These are phyloP conservation scores for Hypoxylon subgilvum DNA, from an alignment of 495 filamentous ascomycete genomes.

Conservation along the genomic window DNA sequence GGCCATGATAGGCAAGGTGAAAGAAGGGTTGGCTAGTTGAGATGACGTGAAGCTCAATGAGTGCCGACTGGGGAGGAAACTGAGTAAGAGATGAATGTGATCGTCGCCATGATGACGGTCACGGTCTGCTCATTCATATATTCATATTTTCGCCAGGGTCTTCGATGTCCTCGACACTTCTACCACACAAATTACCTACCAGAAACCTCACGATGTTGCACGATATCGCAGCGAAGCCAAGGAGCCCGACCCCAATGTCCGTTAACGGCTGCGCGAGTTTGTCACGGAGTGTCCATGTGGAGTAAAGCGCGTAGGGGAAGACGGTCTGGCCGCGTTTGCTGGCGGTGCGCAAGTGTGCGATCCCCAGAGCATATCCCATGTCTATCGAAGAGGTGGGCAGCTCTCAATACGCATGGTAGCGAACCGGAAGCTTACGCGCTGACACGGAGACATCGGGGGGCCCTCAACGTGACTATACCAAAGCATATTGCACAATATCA, in stretches of 20 bases:
- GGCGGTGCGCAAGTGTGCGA: conserved; percentile 27
- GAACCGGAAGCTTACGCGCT: conserved; percentile 39
- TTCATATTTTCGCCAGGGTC: conserved; percentile 21
- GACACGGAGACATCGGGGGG: conserved; percentile 22
- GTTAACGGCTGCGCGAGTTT: conserved; percentile 39
- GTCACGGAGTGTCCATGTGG: conserved; percentile 41
- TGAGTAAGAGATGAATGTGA: conserved; percentile 13
- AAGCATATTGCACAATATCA: conserved; percentile 38
- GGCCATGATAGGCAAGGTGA: conserved; percentile 34
- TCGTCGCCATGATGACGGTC: conserved; percentile 13
- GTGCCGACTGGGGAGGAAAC: background rate
- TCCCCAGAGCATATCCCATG: conserved; percentile 25
- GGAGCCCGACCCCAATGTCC: conserved; percentile 28
- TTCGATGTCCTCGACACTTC: conserved; percentile 3
- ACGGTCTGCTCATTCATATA: conserved; percentile 29
- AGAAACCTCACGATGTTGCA: conserved; percentile 37
- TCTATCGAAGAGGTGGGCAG: conserved; percentile 21
- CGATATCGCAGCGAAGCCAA: conserved; percentile 28
- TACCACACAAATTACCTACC: conserved; percentile 33
- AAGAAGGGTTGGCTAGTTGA: conserved; percentile 12
- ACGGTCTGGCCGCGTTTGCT: conserved; percentile 31
- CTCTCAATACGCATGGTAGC: conserved; percentile 28
- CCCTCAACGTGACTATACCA: conserved; percentile 27
- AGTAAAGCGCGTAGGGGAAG: conserved; percentile 30
- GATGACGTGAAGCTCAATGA: conserved; percentile 15